Percentiles rank a stretch among this genome's conserved stretches.
Conservation (phyloP, 2,329 filamentous ascomycete genomes). For the Gaeumannomyces sp. region DNA sequence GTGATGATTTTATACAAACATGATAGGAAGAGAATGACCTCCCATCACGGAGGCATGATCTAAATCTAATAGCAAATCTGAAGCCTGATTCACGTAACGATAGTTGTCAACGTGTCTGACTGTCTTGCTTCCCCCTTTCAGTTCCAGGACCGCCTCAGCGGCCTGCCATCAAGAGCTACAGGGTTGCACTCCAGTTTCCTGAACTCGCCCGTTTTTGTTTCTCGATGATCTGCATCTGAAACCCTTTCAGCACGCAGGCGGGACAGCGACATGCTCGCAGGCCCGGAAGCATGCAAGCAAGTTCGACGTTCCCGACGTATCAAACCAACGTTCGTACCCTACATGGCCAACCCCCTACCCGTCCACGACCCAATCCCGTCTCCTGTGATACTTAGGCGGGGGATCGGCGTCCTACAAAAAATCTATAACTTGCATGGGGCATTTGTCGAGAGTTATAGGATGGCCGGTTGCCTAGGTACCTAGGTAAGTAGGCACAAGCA, state of each 20-base stretch:
- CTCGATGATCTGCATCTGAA: background rate
- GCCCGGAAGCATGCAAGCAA: background rate
- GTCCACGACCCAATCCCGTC: background rate
- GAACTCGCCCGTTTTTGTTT: background rate
- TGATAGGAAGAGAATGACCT: slow-evolving; percentile 67
- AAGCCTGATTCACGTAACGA: slow-evolving; percentile 8
- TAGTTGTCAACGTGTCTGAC: background rate
- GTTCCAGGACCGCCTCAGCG: background rate
- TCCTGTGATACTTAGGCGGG: background rate
- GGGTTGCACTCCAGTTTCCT: background rate
- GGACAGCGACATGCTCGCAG: background rate
- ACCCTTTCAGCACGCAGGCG: background rate
- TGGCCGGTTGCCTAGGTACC: too few species aligned
- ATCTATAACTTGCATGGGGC: too few species aligned
- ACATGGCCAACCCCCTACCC: background rate
- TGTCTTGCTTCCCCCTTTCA: background rate
- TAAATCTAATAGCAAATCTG: slow-evolving; percentile 52
- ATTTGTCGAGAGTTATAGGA: too few species aligned
- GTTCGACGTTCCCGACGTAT: background rate
- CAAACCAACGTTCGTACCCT: background rate
- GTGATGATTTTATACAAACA: slow-evolving; percentile 55
- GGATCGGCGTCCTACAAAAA: too few species aligned
- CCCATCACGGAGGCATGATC: slow-evolving; percentile 51
- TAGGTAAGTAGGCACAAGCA: too few species aligned
- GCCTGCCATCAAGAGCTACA: background rate